These are phyloP conservation scores for Pleurotus eryngii DNA, from an alignment of 768 basidiomycete genomes.

Conservation along the genomic window DNA sequence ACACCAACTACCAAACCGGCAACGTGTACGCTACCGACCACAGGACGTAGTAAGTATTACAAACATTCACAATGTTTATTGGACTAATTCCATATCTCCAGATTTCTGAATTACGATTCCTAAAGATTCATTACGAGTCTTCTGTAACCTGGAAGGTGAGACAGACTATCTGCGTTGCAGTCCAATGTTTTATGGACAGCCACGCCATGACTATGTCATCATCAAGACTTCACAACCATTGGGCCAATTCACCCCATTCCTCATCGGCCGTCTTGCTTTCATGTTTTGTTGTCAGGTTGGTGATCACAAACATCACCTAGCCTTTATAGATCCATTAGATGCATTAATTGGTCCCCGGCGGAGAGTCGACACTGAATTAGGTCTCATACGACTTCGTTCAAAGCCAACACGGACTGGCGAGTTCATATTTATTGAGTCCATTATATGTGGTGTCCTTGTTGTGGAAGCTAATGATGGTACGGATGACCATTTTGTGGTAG, in stretches of 20 bases:
- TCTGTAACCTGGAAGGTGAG: conserved; percentile 21
- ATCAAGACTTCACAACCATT: conserved; percentile 13
- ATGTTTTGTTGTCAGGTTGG: conserved; percentile 15
- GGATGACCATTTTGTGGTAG: conserved; percentile 22
- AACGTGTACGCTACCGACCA: background rate
- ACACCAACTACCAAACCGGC: background rate
- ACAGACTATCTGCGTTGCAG: conserved; percentile 27
- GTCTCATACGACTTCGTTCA: conserved; percentile 14
- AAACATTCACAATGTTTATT: background rate
- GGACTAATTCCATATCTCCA: background rate
- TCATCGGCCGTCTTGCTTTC: conserved; percentile 19
- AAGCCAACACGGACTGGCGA: conserved; percentile 4
- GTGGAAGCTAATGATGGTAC: conserved; percentile 12
- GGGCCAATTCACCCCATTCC: background rate
- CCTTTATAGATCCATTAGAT: conserved; percentile 20
- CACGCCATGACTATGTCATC: conserved; percentile 25
- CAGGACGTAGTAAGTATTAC: background rate
- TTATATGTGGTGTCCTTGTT: conserved; percentile 25
- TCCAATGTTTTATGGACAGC: conserved; percentile 21
- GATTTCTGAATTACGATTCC: background rate
- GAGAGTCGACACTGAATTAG: conserved; percentile 20
- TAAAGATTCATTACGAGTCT: conserved; percentile 21
- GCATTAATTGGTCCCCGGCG: conserved; percentile 2
- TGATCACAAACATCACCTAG: conserved; percentile 9
- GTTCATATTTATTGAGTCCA: conserved; percentile 24